Percentiles rank a stretch among this genome's conserved stretches.
phyloP scores from a whole-genome alignment of 2,329 filamentous ascomycete species.

The Arthrobotrys megalospora region DNA sequence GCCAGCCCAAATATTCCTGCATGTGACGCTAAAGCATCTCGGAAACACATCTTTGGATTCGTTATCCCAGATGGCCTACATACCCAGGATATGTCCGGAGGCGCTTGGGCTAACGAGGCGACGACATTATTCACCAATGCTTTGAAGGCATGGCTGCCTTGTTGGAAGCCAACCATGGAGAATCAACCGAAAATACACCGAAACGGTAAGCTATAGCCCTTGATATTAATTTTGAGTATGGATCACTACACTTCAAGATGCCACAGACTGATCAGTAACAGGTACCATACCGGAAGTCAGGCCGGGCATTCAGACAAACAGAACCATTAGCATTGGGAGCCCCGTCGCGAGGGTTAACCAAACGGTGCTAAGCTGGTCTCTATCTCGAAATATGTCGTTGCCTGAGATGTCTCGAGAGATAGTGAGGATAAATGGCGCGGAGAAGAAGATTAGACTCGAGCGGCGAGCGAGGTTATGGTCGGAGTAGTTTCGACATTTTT shows the following conservation, averaged over 20 bases:
- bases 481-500: too few relatives aligned
- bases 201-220: too few relatives aligned
- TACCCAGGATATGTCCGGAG: slow-evolving; percentile 68
- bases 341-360: too few relatives aligned
- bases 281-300: too few relatives aligned
- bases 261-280: too few relatives aligned
- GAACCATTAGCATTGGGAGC: too few relatives aligned
- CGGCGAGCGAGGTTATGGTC: slow-evolving; percentile 4
- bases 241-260: too few relatives aligned
- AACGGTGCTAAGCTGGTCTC: too few relatives aligned
- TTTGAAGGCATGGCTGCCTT: slow-evolving; percentile 48
- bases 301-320: too few relatives aligned
- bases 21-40: slow-evolving; percentile 67
- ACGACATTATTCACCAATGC: slow-evolving; percentile 26
- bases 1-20: slow-evolving; percentile 68
- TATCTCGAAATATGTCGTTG: neutral
- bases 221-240: too few relatives aligned
- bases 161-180: slow-evolving; percentile 1
- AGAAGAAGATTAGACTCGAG: neutral
- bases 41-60: slow-evolving; percentile 70
- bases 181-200: neutral
- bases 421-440: neutral
- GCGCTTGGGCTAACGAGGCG: neutral
- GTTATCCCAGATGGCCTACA: slow-evolving; percentile 70
- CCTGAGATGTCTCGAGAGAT: neutral